Evolutionary conservation across 345 rosid genomes (phyloP), one percentile per base, ranked within the genome.

Genomic region (Boechera retrofracta): DNA sequence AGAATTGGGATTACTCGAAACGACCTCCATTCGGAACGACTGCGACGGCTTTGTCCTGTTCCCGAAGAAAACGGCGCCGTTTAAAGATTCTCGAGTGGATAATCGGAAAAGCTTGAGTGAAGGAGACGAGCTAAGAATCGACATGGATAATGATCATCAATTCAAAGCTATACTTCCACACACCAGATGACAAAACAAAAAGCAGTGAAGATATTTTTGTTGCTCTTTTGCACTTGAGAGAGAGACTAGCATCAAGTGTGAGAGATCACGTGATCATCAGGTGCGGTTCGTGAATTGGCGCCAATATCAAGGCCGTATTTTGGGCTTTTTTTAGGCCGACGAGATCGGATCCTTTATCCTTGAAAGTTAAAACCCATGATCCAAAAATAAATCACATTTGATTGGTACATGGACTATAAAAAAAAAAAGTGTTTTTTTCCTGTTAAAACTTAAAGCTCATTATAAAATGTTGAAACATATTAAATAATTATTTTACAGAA

Each of bases 1-100:
- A 36, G 64, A 11, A 38, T 77, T 47, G 15, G 84, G 64, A 56
- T 78, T 33, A 35, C 84, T 56, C 33, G 85, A 72, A 64, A 82
- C 72, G 55, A 66, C 77, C 21, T 36, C 62, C 78, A 70, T 49
- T 62, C 48, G 66, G 48, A 55, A 62, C 15, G 83, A 6, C 56
- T 3, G 82, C 16, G 64, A 16, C 42, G 21, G 16, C 5, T 74
- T 36, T 11, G 29, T 36, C 56, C 60, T 65, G 5, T 18, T 58
- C 24, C 58, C 55, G 69, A 63, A 31, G 12, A 59, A 42, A 69
- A 66, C 60, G 7, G 66, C 45, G 35, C 36, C 52, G 58, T 61
- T 9, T 3, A 73, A 55, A 51, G 67, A 42, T n/a, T 39, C 12
- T 0, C 48, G 44, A 11, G 73, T 63, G 2, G 78, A 45, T 28